Conservation (phyloP, 345 rosid genomes). For the Luvunga scandens region DNA sequence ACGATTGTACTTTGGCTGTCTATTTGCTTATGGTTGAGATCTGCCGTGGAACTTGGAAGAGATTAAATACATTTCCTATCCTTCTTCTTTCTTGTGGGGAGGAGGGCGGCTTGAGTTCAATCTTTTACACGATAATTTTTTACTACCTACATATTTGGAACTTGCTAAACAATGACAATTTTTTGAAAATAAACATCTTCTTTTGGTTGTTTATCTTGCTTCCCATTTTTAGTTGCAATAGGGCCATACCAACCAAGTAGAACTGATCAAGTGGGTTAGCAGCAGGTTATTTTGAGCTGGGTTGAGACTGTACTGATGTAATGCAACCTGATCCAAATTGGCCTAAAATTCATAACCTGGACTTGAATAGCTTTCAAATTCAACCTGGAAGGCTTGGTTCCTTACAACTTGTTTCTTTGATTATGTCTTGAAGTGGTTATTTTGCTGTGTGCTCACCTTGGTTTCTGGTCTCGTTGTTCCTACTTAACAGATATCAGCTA, state of each 20-base stretch:
- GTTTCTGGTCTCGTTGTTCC: neutral
- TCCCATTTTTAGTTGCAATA: neutral
- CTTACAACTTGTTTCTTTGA: neutral
- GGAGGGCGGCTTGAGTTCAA: neutral
- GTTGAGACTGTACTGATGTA: neutral
- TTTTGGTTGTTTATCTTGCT: neutral
- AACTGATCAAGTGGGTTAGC: neutral
- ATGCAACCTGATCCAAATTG: neutral
- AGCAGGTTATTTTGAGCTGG: neutral
- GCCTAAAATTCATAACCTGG: neutral
- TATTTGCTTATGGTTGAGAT: neutral
- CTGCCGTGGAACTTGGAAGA: neutral
- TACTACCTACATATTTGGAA: neutral
- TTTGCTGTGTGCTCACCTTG: neutral
- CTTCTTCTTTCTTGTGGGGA: neutral
- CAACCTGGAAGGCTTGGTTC: neutral
- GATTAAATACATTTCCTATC: neutral
- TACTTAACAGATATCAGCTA: no score
- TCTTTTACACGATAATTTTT: neutral
- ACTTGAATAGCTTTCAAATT: neutral
- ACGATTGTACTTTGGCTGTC: neutral
- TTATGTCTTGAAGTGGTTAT: neutral
- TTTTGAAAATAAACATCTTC: neutral
- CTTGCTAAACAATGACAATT: neutral
- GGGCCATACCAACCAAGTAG: neutral